Base-by-base conservation (phyloP, 2,329 filamentous ascomycete genomes). In the Dryadomyces sulphureus region DNA sequence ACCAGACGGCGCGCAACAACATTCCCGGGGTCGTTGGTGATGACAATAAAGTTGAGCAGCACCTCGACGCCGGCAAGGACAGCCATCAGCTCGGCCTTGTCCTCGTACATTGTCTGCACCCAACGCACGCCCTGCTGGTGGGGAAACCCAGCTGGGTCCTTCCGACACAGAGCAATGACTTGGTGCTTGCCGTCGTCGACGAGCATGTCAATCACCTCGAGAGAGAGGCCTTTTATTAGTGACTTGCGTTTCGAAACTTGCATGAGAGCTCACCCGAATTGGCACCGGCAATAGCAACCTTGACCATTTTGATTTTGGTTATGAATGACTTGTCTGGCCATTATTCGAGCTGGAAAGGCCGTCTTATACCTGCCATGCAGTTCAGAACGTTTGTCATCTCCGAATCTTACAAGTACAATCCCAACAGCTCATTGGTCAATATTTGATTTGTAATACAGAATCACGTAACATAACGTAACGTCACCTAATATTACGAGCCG, bases 1-100 rank as follows among this genome's bases (percentile, higher is more conserved):
- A 81, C 73, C 42, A 81, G 59, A 20, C 34, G 42, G 21, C 20
- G 24, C 8, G 36, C 16, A 6, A 45, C 36, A 12, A 7, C 48
- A 12, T 43, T 50, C 24, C 19, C 40, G 4, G 43, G 42, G 17
- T 50, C 48, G 32, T 34, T 27, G 30, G 25, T 9, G 24, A 47
- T 38, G 8, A 49, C 42, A 20, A 49, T 47, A n/a, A 49, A 49
- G 41, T 47, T 47, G 41, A 49, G 41, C 4, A 49, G 45, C 4
- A 39, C 45, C 8, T 39, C 41, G 24, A 45, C 48, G 34, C 48
- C 48, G 21, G 16, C 9, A 34, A 49, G 45, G 12, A 47, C 19
- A 16, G 17, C n/a, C 8, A 49, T 41, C 7, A 49, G 45, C 42
- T 49, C 45, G 5, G 38, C 48, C 42, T 49, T 47, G 38, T n/a